Evolutionary conservation across 371 early-diverging fungal genomes (phyloP), one percentile per base, ranked within the genome.

Genomic region (Chytridium lagenaria): DNA sequence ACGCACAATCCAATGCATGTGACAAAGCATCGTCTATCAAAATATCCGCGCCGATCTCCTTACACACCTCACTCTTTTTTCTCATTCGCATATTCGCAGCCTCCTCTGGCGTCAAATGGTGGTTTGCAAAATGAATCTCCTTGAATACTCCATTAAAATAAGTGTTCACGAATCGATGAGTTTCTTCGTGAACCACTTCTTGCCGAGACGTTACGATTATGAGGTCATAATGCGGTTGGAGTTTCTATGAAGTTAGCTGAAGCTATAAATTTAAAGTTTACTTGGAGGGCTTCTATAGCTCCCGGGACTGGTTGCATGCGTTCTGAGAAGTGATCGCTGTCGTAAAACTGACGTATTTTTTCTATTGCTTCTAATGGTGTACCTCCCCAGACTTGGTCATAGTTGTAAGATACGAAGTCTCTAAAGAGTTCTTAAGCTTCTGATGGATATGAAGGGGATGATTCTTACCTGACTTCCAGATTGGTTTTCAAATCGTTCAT

Each of bases 71-170:
- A 1, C 65, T 33, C 57, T 74, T 74, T 19, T 69, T 69, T 39
- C 55, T 67, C 1, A 61, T 59, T 7, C 49, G 59, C 69, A 68
- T 69, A 12, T 57, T 23, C 7, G 59, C 39, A 23, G 40, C 65
- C 64, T 74, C 73, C 57, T 74, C 74, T 36, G 69, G 63, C 10
- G 69, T 69, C 65, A 74, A 40, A 50, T 31, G 55, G 49, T 74
- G 74, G 44, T 74, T 74, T 26, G 74, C 74, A 65, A 74, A 74
- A 34, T 74, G 74, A 34, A 74, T 51, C 10, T 74, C 74, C 30
- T 49, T 55, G 39, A 74, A 69, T 26, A 74, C 50, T 1, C 49
- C 55, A 16, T 61, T 59, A 40, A 26, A 74, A 26, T 74, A 31
- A 7, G 15, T 31, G 34, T 63, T 34, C 37, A 74, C 36, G 38